Percentiles rank a stretch among this genome's conserved stretches.
phyloP scores from a whole-genome alignment of 345 rosid species.

The Turritis glabra region DNA sequence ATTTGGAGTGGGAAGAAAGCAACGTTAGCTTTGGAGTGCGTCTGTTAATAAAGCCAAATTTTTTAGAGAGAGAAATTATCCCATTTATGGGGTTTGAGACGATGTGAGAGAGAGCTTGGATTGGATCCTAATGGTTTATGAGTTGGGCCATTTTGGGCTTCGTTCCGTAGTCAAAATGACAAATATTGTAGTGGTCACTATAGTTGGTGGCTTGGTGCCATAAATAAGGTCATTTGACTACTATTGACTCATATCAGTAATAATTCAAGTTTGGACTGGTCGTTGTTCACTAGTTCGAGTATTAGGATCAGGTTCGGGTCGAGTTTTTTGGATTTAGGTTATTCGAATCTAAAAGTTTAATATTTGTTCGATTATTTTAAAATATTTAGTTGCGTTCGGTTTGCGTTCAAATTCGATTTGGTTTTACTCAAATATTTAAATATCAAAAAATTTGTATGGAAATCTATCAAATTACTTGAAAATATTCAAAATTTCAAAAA shows the following conservation, averaged over 20 bases:
- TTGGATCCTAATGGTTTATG: background rate
- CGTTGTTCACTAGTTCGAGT: background rate
- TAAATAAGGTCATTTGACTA: background rate
- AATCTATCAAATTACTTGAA: no score
- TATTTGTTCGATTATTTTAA: no score
- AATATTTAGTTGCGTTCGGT: no score
- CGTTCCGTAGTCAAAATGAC: background rate
- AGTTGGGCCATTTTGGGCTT: constrained; percentile 38
- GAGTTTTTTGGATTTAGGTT: no score
- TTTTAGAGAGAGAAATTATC: constrained; percentile 6
- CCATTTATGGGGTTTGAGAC: constrained; percentile 9
- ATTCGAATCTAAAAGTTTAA: no score
- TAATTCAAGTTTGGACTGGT: background rate
- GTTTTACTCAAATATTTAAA: no score
- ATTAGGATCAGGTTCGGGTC: no score
- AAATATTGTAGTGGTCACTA: constrained; percentile 3
- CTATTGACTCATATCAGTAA: background rate
- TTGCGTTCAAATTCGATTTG: no score
- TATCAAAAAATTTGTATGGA: no score
- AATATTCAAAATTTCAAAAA: no score
- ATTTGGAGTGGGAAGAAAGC: constrained; percentile 42
- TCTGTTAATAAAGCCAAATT: constrained; percentile 34
- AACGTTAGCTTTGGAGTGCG: constrained; percentile 38
- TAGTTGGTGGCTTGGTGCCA: background rate
- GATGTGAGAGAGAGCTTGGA: background rate